phyloP scores from a whole-genome alignment of 352 stramenopile species.

The Phytophthora foliorum region DNA sequence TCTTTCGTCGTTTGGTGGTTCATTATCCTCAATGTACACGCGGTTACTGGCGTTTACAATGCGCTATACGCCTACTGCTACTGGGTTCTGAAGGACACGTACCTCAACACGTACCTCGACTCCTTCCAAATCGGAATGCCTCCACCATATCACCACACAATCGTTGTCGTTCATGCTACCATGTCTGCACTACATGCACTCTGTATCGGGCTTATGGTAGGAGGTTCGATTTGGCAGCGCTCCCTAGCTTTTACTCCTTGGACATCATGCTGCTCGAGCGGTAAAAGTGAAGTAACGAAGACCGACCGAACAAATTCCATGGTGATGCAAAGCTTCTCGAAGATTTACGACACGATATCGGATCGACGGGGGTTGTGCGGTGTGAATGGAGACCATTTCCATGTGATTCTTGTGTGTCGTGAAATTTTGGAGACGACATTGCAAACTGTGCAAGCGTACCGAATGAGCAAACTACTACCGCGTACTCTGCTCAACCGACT shows the following conservation, averaged over 20 bases:
- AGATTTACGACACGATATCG: neutral
- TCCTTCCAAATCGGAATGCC: constrained; percentile 26
- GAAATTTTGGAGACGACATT: constrained; percentile 32
- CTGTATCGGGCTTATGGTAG: constrained; percentile 22
- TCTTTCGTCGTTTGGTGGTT: neutral
- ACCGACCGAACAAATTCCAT: neutral
- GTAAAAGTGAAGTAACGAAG: neutral
- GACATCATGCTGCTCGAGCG: neutral
- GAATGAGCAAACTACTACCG: constrained; percentile 36
- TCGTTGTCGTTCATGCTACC: constrained; percentile 21
- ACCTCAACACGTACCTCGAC: constrained; percentile 18
- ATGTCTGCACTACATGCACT: constrained; percentile 29
- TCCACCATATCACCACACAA: constrained; percentile 16
- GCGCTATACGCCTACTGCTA: constrained; percentile 3
- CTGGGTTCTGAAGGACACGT: constrained; percentile 6
- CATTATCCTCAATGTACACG: neutral
- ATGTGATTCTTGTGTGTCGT: constrained; percentile 24
- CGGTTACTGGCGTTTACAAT: constrained; percentile 3
- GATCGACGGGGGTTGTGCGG: constrained; percentile 26
- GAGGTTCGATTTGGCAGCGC: constrained; percentile 7
- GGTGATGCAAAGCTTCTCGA: constrained; percentile 3
- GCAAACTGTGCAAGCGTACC: constrained; percentile 35
- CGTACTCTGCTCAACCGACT: constrained; percentile 42
- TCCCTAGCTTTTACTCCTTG: constrained; percentile 17
- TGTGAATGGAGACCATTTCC: constrained; percentile 31